phyloP scores from a whole-genome alignment of 2,329 filamentous ascomycete species.

The Diaporthe capsici region DNA sequence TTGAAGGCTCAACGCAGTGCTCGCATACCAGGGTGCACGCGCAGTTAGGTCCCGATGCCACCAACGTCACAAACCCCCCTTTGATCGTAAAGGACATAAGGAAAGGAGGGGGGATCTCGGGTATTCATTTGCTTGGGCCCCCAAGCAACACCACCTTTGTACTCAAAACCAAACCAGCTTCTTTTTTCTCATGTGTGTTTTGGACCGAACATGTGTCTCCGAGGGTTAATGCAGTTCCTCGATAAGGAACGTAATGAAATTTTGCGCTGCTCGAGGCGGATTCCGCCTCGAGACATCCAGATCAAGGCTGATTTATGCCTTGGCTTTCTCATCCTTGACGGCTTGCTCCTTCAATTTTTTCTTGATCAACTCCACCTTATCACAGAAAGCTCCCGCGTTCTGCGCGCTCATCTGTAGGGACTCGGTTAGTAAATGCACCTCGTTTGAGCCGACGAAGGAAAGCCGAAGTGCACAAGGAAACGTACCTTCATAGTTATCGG shows the following conservation, averaged over 20 bases:
- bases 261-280: neutral
- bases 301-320: neutral
- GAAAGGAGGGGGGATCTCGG: constrained; percentile 36
- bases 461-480: constrained; percentile 18
- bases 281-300: neutral
- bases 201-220: neutral
- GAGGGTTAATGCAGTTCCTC: neutral
- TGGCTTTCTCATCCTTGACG: constrained; percentile 13
- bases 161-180: constrained; percentile 21
- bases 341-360: constrained; percentile 56
- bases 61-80: constrained; percentile 35
- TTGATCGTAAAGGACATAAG: constrained; percentile 26
- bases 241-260: neutral
- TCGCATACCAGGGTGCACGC: constrained; percentile 1
- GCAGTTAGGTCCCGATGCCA: constrained; percentile 15
- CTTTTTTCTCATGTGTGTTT: constrained; percentile 6
- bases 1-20: constrained; percentile 19
- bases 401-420: constrained; percentile 64
- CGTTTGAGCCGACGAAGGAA: neutral
- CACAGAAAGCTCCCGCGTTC: constrained; percentile 67
- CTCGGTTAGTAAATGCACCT: neutral
- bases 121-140: constrained; percentile 38
- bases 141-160: constrained; percentile 19
- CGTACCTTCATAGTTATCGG: constrained; percentile 74
- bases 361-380: constrained; percentile 64